phyloP scores from a whole-genome alignment of 257 asterid species.

The Agastache rugosa region DNA sequence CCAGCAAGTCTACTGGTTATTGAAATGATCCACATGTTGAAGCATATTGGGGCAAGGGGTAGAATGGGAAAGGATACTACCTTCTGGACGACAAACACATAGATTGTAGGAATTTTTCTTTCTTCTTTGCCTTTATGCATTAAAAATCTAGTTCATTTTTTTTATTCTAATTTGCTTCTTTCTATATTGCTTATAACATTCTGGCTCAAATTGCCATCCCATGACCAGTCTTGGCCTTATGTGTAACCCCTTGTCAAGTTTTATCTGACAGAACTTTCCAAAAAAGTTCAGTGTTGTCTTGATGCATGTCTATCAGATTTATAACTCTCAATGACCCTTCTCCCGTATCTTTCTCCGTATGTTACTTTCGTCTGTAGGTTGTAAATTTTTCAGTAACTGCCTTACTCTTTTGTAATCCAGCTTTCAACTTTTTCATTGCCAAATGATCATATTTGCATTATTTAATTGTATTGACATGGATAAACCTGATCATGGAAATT shows the following conservation, averaged over 20 bases:
- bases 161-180: not conserved
- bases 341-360: not conserved
- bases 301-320: not conserved
- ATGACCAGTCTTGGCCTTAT: not conserved
- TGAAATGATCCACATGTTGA: too few species aligned
- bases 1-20: too few species aligned
- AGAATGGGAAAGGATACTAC: too few species aligned
- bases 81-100: too few species aligned
- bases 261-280: not conserved
- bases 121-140: too few species aligned
- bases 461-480: constrained; percentile 16
- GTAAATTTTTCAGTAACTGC: not conserved
- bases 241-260: not conserved
- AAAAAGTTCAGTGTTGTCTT: not conserved
- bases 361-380: too few species aligned
- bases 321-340: not conserved
- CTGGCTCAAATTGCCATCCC: not conserved
- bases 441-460: not conserved
- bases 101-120: too few species aligned
- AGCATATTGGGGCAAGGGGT: too few species aligned
- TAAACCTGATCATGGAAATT: constrained; percentile 24
- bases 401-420: not conserved
- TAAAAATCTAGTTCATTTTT: too few species aligned
- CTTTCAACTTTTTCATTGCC: not conserved
- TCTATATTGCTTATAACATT: not conserved